Evolutionary conservation across 2,329 filamentous ascomycete species (phyloP), one percentile per base, ranked within the genome.

Genomic region (Monilinia laxa): DNA sequence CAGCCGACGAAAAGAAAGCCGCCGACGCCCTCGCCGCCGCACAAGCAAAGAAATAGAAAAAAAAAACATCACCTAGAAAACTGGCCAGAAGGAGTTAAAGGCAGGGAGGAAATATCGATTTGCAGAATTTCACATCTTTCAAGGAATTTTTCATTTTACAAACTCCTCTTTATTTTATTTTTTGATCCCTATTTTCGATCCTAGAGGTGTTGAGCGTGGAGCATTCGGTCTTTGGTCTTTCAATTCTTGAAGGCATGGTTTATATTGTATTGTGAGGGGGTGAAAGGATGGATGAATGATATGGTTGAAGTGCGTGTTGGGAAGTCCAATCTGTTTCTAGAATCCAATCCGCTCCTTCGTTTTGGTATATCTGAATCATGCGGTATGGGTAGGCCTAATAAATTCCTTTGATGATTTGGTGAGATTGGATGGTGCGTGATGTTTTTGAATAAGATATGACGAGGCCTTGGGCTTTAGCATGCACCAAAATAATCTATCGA

Each of bases 1-100:
- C 57, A 63, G 60, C 60, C 60, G 60, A 63, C 16, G 51, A 63
- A 4, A 63, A 35, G 42, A 63, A 63, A 56, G 60, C 60, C 20
- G 60, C 47, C 35, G 60, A 53, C 14, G 60, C 60, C 16, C 58
- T 60, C 58, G 45, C 45, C 14, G 58, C 58, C 45, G 58, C 58
- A 18, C 58, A 60, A 51, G 45, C 7, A 5, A 60, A 60, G 58
- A 60, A 60, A 60, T 60, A 60, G 58, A 10, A 2, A 16, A 42
- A 16, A 42, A 16, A 42, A 5, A 10, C 40, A 16, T 4, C 10
- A 3, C 3, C 16, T 42, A 42, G 40, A 42, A 14, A 42, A 42
- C 12, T 42, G 16, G 40, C 40, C 14, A 12, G 16, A 16, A 42
- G 58, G 58, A 51, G 58, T 60, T 25, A 0, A 38, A 18, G 45